Evolutionary conservation across 306 rosid species (phyloP).

Genomic region (Vachellia collinsii): DNA sequence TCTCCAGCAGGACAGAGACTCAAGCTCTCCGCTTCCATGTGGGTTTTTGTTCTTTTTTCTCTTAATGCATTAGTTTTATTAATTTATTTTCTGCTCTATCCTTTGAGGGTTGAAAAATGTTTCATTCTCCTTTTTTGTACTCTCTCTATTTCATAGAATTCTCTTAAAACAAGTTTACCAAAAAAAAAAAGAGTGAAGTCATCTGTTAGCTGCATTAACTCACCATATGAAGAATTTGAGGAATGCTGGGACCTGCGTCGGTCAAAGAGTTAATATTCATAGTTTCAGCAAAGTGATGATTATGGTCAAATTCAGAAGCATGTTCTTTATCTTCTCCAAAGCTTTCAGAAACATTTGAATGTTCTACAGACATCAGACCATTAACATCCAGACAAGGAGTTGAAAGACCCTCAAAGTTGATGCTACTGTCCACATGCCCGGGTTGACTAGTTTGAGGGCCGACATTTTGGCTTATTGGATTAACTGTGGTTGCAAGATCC

Average conservation of each 20-base stretch:
- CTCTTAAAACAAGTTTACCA: not conserved
- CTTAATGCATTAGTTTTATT: not conserved
- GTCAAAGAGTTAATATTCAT: constrained; percentile 51
- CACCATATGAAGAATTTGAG: constrained; percentile 92
- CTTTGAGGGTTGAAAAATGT: constrained; percentile 18
- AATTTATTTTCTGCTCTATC: constrained; percentile 16
- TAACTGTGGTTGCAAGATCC: constrained; percentile 49
- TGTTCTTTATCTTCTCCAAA: constrained; percentile 54
- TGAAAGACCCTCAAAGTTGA: constrained; percentile 63
- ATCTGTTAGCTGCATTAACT: constrained; percentile 47
- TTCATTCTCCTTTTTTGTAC: constrained; percentile 18
- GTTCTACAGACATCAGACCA: constrained; percentile 54
- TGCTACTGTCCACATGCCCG: constrained; percentile 55
- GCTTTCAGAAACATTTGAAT: constrained; percentile 55
- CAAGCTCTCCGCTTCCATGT: constrained; percentile 10
- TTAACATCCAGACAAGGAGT: constrained; percentile 47
- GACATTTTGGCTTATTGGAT: constrained; percentile 54
- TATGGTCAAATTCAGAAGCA: constrained; percentile 55
- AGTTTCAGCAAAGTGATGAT: constrained; percentile 55
- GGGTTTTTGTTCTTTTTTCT: not conserved
- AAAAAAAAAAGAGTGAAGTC: not conserved
- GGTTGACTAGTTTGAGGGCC: constrained; percentile 57
- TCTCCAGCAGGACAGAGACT: not conserved
- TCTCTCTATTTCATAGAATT: no score
- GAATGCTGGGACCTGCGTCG: constrained; percentile 85